phyloP scores from a whole-genome alignment of 192 early-diverging fungal genomes.

The Backusella macrospora region DNA sequence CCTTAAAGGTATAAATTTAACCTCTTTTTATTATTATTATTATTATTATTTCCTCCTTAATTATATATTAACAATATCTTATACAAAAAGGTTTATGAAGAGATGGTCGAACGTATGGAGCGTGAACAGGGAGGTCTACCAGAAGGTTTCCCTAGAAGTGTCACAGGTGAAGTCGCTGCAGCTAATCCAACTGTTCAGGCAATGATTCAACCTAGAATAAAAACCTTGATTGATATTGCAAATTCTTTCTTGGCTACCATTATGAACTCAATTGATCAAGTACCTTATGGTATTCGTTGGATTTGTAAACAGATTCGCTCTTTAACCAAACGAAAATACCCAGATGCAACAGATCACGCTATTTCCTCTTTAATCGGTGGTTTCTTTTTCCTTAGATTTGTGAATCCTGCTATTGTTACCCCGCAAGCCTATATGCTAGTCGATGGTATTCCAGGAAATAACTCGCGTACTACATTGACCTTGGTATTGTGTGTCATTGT shows the following conservation, averaged over 20 bases:
- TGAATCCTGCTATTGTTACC: constrained; percentile 97
- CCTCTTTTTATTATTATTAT: neutral
- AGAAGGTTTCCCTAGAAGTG: constrained; percentile 66
- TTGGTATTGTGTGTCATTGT: constrained; percentile 53
- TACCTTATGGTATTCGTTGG: constrained; percentile 97
- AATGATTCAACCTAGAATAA: constrained; percentile 77
- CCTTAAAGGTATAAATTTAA: constrained; percentile 69
- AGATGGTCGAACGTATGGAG: constrained; percentile 77
- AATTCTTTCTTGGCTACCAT: constrained; percentile 87
- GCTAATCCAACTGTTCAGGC: constrained; percentile 81
- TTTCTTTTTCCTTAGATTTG: constrained; percentile 95
- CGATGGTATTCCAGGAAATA: constrained; percentile 75
- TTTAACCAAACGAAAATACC: constrained; percentile 92
- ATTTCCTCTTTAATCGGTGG: constrained; percentile 95
- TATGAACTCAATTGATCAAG: constrained; percentile 82
- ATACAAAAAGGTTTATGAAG: constrained; percentile 65
- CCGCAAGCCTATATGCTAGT: constrained; percentile 94
- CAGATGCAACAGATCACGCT: constrained; percentile 85
- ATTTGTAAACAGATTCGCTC: constrained; percentile 97
- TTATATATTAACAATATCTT: neutral
- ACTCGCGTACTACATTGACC: constrained; percentile 89
- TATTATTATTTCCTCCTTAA: neutral
- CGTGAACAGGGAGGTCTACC: constrained; percentile 59
- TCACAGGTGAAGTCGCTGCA: constrained; percentile 81
- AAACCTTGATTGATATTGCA: constrained; percentile 85